Conservation (phyloP, 2,329 filamentous ascomycete species). For the Pseudohalonectria lignicola region DNA sequence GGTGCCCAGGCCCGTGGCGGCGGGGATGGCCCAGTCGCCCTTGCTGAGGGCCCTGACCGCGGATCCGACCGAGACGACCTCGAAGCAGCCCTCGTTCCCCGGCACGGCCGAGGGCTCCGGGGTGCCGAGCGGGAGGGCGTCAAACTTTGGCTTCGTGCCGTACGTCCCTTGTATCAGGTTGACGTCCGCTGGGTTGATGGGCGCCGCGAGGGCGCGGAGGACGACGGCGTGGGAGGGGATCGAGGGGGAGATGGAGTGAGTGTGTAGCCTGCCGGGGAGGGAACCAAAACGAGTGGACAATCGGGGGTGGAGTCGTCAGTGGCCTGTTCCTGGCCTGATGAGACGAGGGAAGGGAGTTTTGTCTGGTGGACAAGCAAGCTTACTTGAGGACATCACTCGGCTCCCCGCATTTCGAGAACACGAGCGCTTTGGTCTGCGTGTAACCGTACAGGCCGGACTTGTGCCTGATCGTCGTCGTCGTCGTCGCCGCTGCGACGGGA, state of each 20-base stretch:
- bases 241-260: constrained; percentile 65
- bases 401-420: constrained; percentile 65
- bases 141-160: constrained; percentile 72
- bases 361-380: constrained; percentile 7
- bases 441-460: constrained; percentile 65
- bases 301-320: not conserved
- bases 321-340: constrained; percentile 3
- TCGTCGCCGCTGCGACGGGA: too few relatives aligned
- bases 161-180: constrained; percentile 98
- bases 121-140: constrained; percentile 60
- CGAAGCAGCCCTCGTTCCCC: constrained; percentile 89
- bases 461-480: constrained; percentile 21
- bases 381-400: constrained; percentile 59
- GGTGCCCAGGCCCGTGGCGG: constrained; percentile 72
- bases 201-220: constrained; percentile 77
- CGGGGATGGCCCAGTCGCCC: constrained; percentile 93
- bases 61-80: constrained; percentile 64
- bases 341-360: too few relatives aligned
- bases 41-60: constrained; percentile 41
- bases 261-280: constrained; percentile 44
- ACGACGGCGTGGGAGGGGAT: constrained; percentile 57
- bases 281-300: too few relatives aligned
- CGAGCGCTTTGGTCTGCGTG: constrained; percentile 73
- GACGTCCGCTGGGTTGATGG: constrained; percentile 95
- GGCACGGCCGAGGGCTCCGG: constrained; percentile 63